Evolutionary conservation across 768 basidiomycete species (phyloP).

Genomic region (Leucosporidium scottii): DNA sequence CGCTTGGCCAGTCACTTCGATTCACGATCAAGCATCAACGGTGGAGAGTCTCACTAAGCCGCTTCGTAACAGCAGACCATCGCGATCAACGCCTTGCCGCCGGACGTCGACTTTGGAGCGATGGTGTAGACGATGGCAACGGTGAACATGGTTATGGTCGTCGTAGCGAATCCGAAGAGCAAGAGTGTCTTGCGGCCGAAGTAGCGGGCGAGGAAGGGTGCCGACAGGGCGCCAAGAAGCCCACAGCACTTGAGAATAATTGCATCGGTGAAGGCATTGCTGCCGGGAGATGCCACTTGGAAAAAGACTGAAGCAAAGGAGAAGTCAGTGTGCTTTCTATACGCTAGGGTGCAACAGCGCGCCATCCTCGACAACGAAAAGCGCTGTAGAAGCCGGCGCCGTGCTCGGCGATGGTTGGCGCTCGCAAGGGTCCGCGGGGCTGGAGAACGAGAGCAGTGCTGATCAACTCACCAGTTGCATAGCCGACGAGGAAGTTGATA

Average conservation of each 20-base stretch:
- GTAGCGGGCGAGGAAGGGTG: conserved; percentile 11
- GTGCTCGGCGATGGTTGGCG: too few species aligned
- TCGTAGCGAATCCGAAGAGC: conserved; percentile 10
- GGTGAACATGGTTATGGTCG: conserved; percentile 17
- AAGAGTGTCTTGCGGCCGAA: conserved; percentile 24
- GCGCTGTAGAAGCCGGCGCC: too few species aligned
- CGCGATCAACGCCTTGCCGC: conserved; percentile 22
- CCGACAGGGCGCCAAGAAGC: conserved; percentile 5
- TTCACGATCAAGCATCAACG: too few species aligned
- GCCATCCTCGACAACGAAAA: too few species aligned
- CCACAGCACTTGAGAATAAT: conserved; percentile 28
- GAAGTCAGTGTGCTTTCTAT: conserved; percentile 1
- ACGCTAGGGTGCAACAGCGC: too few species aligned
- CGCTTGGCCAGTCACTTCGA: too few species aligned
- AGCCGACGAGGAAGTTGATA: too few species aligned
- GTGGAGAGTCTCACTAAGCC: not conserved
- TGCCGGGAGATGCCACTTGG: conserved; percentile 18
- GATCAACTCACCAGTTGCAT: too few species aligned
- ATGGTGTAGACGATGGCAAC: conserved; percentile 25
- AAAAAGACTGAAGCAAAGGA: conserved; percentile 25
- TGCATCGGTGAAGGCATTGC: conserved; percentile 30
- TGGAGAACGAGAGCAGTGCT: too few species aligned
- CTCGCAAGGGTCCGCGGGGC: too few species aligned
- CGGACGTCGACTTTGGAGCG: not conserved
- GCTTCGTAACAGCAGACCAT: conserved; percentile 21